Base-by-base conservation (phyloP, 768 basidiomycete genomes). In the Russula vinacea region DNA sequence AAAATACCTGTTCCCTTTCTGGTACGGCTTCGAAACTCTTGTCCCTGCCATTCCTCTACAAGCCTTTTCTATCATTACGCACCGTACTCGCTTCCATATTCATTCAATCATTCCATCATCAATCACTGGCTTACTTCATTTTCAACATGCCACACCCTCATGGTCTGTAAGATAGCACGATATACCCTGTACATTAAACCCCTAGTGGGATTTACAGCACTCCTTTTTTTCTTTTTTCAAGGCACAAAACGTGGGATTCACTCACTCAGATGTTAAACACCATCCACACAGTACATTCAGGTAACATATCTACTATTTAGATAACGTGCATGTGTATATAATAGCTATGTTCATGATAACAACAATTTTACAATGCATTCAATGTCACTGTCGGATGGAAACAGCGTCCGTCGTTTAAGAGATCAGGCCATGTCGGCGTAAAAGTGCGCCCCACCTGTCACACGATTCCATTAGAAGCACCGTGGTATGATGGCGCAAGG, bases 371-470 rank as follows among this genome's bases (percentile, higher is more conserved):
- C 64, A 61, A 65, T 61, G 29, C 42, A 61, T 56, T 52, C 40
- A 37, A 60, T n/a, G 29, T 51, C 45, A 19, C 11, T 32, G 45
- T 51, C 47, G 35, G 39, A 44, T 22, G 33, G 16, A 56, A 59
- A 56, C 24, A 35, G n/a, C 6, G 32, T 33, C 22, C 13, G 16
- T 33, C 6, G 17, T 45, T 39, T 70, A 78, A 51, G 79, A 73
- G 69, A 82, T 80, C 39, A 80, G 73, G 62, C 78, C 78, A 69
- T 78, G 81, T 33, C 72, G 71, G 33, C 77, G 78, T 60, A 91
- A 79, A 61, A 92, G 76, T 56, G 79, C 78, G 57, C 81, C 83
- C 87, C 89, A 91, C 73, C 90, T 92, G 60, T 61, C 60, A 61
- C 2, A 13, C 29, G 29, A 16, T 10, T 26, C 26, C 10, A 45